Percentiles rank a stretch among this genome's conserved stretches.
Evolutionary conservation across 148 eudicot species (phyloP).

Genomic region (Dianthus caryophyllus): DNA sequence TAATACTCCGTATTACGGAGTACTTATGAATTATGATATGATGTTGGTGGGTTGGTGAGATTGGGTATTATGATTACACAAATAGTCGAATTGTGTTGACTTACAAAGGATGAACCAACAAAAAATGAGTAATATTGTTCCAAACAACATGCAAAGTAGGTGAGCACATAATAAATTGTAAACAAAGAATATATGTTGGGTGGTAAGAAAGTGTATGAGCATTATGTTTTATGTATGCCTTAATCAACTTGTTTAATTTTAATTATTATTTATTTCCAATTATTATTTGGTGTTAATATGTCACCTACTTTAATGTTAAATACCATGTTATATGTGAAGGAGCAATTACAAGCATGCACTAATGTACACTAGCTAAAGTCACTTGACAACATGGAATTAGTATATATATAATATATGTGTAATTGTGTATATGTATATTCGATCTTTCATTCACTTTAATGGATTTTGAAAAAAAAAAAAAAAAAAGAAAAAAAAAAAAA

Average conservation of each 20-base stretch:
- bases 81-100: neutral
- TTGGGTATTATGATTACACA: conserved; percentile 10
- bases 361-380: neutral
- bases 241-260: too few species aligned
- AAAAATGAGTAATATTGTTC: neutral
- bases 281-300: conserved; percentile 4
- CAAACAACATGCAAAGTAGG: conserved; percentile 9
- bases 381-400: neutral
- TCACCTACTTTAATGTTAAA: conserved; percentile 7
- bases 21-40: too few species aligned
- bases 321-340: neutral
- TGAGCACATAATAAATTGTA: neutral
- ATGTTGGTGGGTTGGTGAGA: neutral
- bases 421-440: too few species aligned
- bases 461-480: too few species aligned
- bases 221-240: neutral
- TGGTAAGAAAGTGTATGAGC: conserved; percentile 13
- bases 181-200: neutral
- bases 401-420: too few species aligned
- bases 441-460: too few species aligned
- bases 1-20: too few species aligned
- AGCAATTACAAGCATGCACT: neutral
- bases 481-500: too few species aligned
- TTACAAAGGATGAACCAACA: neutral
- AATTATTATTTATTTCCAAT: too few species aligned